Evolutionary conservation across 148 eudicot species (phyloP), one percentile per base, ranked within the genome.

Genomic region (Persicaria maculosa): DNA sequence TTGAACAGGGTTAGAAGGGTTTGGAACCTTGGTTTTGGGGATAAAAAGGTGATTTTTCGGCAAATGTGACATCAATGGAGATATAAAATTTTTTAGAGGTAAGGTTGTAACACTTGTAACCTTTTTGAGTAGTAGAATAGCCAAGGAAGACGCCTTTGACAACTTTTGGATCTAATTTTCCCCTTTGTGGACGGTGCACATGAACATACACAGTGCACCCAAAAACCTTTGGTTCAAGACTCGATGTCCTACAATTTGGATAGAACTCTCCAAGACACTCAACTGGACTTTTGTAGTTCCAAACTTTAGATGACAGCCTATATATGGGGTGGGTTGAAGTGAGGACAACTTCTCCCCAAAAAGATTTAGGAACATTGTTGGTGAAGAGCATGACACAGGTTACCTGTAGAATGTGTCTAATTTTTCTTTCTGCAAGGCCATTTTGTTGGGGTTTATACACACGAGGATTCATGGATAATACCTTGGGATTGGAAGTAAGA

Each of bases 81-180:
- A 17, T 48, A 40, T 44, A 70, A 12, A 44, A 70, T 46, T 70
- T 16, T 70, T 46, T 44, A 9, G 53, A 15, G 20, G 31, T 47
- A 70, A 2, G 73, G 6, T 70, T 47, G 9, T 46, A 70, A 9
- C 14, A 47, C 31, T 46, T 44, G 19, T 46, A 70, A 7, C 73
- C 73, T 46, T 46, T 70, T 47, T 70, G 15, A 16, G 53, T 44
- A n/a, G 50, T 15, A 47, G 73, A 70, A 46, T 70, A 70, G 11
- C 73, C 54, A 44, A 70, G 12, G 9, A 70, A 46, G 5, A 70
- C 4, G 20, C 73, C 47, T n/a, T 70, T 46, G 20, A 70, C 25
- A 70, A 53, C 73, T 9, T 20, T 40, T 14, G 73, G 73, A 44
- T 70, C 73, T 6, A 46, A 19, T 17, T 70, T 70, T 15, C 7